phyloP scores from a whole-genome alignment of 106 monocot genomes.

The Narthecium ossifragum region DNA sequence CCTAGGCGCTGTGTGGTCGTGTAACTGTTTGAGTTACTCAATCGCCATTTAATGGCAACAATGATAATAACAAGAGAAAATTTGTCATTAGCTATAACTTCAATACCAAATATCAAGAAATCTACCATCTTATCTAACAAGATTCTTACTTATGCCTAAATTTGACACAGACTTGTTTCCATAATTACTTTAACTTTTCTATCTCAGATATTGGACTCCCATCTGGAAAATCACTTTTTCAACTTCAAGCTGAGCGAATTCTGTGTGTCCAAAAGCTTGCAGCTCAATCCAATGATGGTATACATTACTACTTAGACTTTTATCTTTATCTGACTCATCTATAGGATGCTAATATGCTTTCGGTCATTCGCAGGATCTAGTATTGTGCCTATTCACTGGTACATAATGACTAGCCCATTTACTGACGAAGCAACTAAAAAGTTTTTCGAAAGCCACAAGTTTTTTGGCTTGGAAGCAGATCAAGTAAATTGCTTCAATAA shows the following conservation, averaged over 20 bases:
- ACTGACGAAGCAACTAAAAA: constrained; percentile 84
- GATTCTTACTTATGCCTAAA: too few species aligned
- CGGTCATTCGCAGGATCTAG: too few species aligned
- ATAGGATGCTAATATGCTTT: constrained; percentile 19
- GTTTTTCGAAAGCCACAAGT: constrained; percentile 90
- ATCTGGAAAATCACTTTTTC: constrained; percentile 95
- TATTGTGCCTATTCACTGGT: constrained; percentile 79
- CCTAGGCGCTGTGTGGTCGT: too few species aligned
- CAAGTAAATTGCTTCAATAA: constrained; percentile 45
- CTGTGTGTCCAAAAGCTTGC: constrained; percentile 87
- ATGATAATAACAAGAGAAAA: too few species aligned
- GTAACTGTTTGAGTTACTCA: too few species aligned
- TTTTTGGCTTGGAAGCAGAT: constrained; percentile 88
- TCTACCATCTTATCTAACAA: too few species aligned
- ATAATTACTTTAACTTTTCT: background rate
- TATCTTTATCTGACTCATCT: background rate
- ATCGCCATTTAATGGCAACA: too few species aligned
- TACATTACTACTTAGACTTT: constrained; percentile 2
- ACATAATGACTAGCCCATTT: constrained; percentile 99
- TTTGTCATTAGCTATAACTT: too few species aligned
- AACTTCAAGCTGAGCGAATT: constrained; percentile 94
- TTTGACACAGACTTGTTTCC: background rate
- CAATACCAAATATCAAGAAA: too few species aligned
- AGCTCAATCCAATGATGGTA: constrained; percentile 78
- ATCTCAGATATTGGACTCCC: constrained; percentile 89